phyloP scores from a whole-genome alignment of 2,329 filamentous ascomycete genomes.

The Ophiostoma himal-ulmi region DNA sequence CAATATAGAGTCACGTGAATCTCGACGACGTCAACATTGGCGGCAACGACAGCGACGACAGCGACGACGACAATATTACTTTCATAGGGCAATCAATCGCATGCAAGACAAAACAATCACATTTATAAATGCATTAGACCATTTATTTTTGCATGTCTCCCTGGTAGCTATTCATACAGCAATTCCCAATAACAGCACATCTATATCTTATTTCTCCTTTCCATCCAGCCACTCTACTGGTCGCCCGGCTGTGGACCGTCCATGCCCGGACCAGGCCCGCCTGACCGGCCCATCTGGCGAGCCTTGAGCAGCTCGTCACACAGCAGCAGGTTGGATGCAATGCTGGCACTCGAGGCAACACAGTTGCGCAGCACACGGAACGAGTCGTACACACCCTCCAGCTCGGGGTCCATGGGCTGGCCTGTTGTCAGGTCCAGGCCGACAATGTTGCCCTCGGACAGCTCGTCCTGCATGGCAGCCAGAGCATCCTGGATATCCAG shows the following conservation, averaged over 20 bases:
- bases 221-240: neutral
- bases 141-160: neutral
- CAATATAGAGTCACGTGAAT: neutral
- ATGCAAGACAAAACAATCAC: neutral
- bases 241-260: constrained; percentile 50
- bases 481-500: constrained; percentile 95
- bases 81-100: neutral
- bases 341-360: constrained; percentile 87
- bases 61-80: neutral
- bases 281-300: constrained; percentile 77
- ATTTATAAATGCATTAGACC: neutral
- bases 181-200: constrained; percentile 4
- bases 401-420: constrained; percentile 88
- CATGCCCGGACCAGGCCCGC: constrained; percentile 59
- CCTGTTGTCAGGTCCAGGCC: constrained; percentile 83
- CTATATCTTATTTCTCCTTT: neutral
- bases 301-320: constrained; percentile 98
- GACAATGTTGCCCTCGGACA: constrained; percentile 74
- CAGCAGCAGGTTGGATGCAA: constrained; percentile 88
- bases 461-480: constrained; percentile 79
- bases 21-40: neutral
- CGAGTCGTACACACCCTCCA: constrained; percentile 90
- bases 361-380: constrained; percentile 92
- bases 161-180: constrained; percentile 11
- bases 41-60: neutral